Evolutionary conservation across 805 yeast genomes (phyloP).

Genomic region (Starmerella sp.): DNA sequence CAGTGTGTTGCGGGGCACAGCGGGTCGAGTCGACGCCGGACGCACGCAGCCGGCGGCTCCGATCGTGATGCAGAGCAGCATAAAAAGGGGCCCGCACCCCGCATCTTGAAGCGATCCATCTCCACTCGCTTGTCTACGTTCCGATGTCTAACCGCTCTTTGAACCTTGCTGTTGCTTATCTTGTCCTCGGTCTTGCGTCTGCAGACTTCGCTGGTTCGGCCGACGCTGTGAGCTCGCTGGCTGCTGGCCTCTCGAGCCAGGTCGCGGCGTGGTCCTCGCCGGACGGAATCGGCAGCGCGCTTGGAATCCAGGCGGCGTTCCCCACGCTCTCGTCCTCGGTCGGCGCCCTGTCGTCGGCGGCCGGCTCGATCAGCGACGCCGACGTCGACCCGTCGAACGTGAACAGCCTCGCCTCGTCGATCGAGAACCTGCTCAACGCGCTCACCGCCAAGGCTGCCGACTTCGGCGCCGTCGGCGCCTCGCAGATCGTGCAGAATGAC

Average conservation of each 20-base stretch:
- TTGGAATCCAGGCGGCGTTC: conserved; percentile 21
- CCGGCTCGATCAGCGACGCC: conserved; percentile 7
- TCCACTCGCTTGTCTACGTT: background rate
- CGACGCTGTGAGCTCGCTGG: conserved; percentile 1
- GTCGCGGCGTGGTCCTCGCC: conserved; percentile 15
- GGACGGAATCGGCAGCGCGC: conserved; percentile 23
- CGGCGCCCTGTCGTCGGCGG: conserved; percentile 7
- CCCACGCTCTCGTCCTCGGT: conserved; percentile 15
- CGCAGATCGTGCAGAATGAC: conserved; percentile 15
- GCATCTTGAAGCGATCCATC: background rate
- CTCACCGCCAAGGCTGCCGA: conserved; percentile 22
- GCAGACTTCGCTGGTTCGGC: conserved; percentile 13
- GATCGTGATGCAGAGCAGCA: background rate
- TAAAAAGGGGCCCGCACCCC: background rate
- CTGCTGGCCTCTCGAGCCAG: conserved; percentile 7
- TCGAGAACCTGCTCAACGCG: conserved; percentile 16
- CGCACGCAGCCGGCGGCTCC: background rate
- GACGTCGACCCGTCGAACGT: conserved; percentile 11
- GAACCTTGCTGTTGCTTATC: background rate
- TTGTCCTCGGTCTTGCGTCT: background rate
- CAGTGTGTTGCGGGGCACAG: background rate
- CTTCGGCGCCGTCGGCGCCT: conserved; percentile 20
- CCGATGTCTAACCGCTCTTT: background rate
- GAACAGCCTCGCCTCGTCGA: conserved; percentile 12
- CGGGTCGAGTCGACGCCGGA: background rate